These are phyloP conservation scores for Mycena rebaudengoi DNA, from an alignment of 768 basidiomycete genomes.

Conservation along the genomic window DNA sequence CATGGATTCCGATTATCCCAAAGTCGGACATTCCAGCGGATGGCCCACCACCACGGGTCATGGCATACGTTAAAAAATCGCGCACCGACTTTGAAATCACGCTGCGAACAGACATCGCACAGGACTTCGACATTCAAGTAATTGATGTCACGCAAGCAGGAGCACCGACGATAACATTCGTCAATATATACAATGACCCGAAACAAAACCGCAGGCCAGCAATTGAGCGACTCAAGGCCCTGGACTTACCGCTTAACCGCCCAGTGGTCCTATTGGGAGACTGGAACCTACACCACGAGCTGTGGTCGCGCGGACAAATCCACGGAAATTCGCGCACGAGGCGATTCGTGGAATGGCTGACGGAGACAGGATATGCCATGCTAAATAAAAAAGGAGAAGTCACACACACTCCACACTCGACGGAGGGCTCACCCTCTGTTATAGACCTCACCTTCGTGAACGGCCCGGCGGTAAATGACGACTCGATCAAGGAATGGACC, in stretches of 20 bases:
- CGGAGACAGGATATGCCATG: neutral
- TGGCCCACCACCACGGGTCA: neutral
- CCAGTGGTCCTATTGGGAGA: neutral
- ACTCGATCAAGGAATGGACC: constrained; percentile 1
- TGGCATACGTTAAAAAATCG: constrained; percentile 28
- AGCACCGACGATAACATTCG: constrained; percentile 21
- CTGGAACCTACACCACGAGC: constrained; percentile 10
- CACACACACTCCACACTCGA: neutral
- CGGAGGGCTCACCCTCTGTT: neutral
- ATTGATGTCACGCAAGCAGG: constrained; percentile 29
- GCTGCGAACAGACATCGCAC: constrained; percentile 30
- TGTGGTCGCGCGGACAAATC: neutral
- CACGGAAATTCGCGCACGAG: neutral
- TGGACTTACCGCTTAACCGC: neutral
- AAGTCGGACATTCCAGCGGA: neutral
- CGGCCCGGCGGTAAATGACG: neutral
- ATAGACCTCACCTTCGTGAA: constrained; percentile 6
- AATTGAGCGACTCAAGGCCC: neutral
- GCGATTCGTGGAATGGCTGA: neutral
- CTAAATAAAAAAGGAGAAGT: constrained; percentile 6
- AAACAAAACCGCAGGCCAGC: neutral
- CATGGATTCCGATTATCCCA: constrained; percentile 21
- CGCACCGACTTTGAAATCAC: constrained; percentile 31
- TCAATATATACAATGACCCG: constrained; percentile 38
- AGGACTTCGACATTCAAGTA: constrained; percentile 34